Conservation (phyloP, 352 stramenopile species). For the Globisporangium paddicum region DNA sequence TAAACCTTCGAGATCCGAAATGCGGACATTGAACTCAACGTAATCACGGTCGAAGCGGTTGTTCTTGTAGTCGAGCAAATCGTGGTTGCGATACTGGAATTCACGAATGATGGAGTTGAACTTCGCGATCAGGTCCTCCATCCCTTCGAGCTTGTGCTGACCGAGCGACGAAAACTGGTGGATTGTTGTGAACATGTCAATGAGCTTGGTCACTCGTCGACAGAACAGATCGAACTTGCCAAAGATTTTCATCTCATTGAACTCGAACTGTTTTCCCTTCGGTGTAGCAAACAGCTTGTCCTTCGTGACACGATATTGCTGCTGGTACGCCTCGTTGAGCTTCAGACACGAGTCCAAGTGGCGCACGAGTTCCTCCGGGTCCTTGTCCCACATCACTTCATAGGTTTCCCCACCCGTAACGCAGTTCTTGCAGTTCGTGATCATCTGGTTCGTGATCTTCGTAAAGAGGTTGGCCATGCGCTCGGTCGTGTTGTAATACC, state of each 20-base stretch:
- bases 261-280: conserved; percentile 98
- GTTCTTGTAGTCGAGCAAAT: conserved; percentile 98
- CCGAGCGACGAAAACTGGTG: conserved; percentile 93
- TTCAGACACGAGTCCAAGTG: conserved; percentile 96
- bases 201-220: conserved; percentile 96
- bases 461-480: conserved; percentile 96
- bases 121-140: conserved; percentile 90
- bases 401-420: conserved; percentile 85
- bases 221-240: conserved; percentile 99
- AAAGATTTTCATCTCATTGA: conserved; percentile 99
- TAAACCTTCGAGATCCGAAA: conserved; percentile 94
- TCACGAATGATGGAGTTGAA: conserved; percentile 97
- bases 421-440: conserved; percentile 96
- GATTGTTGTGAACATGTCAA: conserved; percentile 99
- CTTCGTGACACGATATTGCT: conserved; percentile 97
- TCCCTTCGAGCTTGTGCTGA: conserved; percentile 91
- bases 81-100: conserved; percentile 96
- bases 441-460: conserved; percentile 99
- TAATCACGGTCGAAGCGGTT: conserved; percentile 98
- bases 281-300: conserved; percentile 94
- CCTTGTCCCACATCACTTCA: conserved; percentile 93
- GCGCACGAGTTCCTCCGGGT: conserved; percentile 93
- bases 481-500: conserved; percentile 99
- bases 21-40: conserved; percentile 94
- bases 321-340: conserved; percentile 98